Evolutionary conservation across 106 monocot species (phyloP), one percentile per base, ranked within the genome.

Genomic region (Vanilla planifolia): DNA sequence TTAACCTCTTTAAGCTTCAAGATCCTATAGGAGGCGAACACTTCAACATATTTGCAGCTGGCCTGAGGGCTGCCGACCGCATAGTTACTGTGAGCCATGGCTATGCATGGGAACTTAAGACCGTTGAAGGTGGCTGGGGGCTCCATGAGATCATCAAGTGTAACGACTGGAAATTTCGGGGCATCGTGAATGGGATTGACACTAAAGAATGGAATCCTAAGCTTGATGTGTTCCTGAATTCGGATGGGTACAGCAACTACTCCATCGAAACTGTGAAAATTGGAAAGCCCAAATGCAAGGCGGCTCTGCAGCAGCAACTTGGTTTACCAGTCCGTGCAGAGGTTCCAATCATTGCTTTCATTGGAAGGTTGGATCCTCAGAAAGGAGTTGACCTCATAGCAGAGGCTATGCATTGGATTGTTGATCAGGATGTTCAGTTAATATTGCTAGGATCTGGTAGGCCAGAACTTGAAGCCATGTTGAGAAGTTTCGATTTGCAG

Each of bases 121-220:
- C 94, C 37, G 13, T 33, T 3, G 89, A 95, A 68, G 94, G 94
- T 17, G 94, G 94, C 7, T 89, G 94, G 94, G 94, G 89, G 1
- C 78, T 95, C 2, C 82, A 95, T 25, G 64, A 35, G 2, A 66
- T 95, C 59, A 83, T 95, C 48, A 83, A 71, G 17, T 70, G 81
- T 19, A 80, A 67, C 48, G 73, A 77, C 60, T 89, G 93, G 93
- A 94, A 86, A 30, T 67, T 94, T 20, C 69, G 50, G 8, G 93
- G 93, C 15, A 94, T 94, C 7, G 89, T 94, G 14, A 94, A 94
- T 50, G 89, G 93, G 8, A 73, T 94, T 8, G 94, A 95, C 44
- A 67, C 80, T 0, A 48, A 30, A 16, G 86, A 80, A 13, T 95
- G 94, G 94, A 89, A 89, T 63, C 89, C 94, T 1, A 46, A 46